A percentile compares a stretch with the other conserved stretches of the same genome.
phyloP scores from a whole-genome alignment of 1,284 basidiomycete genomes.

The Peniophora sp. region DNA sequence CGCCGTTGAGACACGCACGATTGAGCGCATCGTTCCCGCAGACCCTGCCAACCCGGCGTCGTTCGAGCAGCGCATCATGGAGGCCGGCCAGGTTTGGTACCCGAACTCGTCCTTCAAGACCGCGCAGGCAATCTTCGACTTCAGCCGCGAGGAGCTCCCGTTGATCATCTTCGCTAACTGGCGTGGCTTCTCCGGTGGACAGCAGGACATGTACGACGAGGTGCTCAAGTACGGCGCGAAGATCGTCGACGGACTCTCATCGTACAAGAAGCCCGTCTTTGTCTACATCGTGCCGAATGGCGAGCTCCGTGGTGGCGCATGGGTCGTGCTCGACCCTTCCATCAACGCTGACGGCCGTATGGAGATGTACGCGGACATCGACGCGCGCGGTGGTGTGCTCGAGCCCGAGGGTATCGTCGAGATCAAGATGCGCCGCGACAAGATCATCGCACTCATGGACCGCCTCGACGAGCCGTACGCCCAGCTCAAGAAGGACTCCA shows the following conservation, averaged over 20 bases:
- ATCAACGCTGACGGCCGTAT: slow-evolving; percentile 93
- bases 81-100: slow-evolving; percentile 99
- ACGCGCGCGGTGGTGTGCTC: slow-evolving; percentile 93
- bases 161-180: slow-evolving; percentile 99
- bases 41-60: slow-evolving; percentile 99
- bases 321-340: slow-evolving; percentile 97
- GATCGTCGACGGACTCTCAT: slow-evolving; percentile 96
- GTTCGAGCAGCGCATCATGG: slow-evolving; percentile 97
- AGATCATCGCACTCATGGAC: slow-evolving; percentile 88
- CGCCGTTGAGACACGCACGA: slow-evolving; percentile 95
- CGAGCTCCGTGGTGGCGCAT: slow-evolving; percentile 97
- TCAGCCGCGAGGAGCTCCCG: slow-evolving; percentile 94
- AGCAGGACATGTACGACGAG: slow-evolving; percentile 98
- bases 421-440: slow-evolving; percentile 89
- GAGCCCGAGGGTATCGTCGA: slow-evolving; percentile 98
- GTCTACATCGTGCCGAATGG: slow-evolving; percentile 99
- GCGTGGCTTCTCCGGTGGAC: slow-evolving; percentile 99
- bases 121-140: slow-evolving; percentile 98
- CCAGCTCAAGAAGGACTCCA: slow-evolving; percentile 72
- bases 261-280: slow-evolving; percentile 98
- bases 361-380: slow-evolving; percentile 98
- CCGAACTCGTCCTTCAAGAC: slow-evolving; percentile 99
- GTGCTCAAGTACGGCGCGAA: slow-evolving; percentile 92
- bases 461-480: slow-evolving; percentile 86
- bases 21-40: slow-evolving; percentile 94